Evolutionary conservation across 257 asterid genomes (phyloP), one percentile per base, ranked within the genome.

Genomic region (Handroanthus guayacan): DNA sequence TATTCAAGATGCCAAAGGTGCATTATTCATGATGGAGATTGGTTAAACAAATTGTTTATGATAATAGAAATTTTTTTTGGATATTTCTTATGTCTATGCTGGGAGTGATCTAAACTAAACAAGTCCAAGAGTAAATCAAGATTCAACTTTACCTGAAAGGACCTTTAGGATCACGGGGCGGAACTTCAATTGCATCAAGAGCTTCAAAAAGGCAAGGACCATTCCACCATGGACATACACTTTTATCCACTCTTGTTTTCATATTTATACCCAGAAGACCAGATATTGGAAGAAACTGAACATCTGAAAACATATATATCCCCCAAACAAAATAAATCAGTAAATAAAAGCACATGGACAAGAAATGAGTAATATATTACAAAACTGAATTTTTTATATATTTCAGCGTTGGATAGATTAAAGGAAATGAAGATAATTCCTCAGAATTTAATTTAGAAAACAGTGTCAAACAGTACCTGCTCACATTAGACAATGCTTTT

Each of bases 201-300:
- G 86, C 95, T 82, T 95, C 99, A 86, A 95, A 91, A 75, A 95
- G 94, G 84, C 97, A 93, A 10, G 91, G 86, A 60, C 99, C 99
- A 66, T 82, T 58, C 92, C 93, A 95, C 99, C 99, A 93, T 9
- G 96, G 78, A 73, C 99, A 95, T 16, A 81, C 5, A 62, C 83
- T 84, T 75, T 75, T 86, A 38, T 86, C 97, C 75, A 91, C 9
- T 80, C 92, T 78, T 62, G 84, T 83, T 79, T 93, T 82, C 96
- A 95, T 86, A 76, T 95, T 95, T 79, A 86, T 12, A 60, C 99
- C 98, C 71, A 84, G 11, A 66, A 95, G 97, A 55, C 93, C 98
- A 82, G 98, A 95, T 76, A 95, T 87, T 25, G 99, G 98, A 69
- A 95, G 96, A 84, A 95, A 95, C 78, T 81, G 89, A 66, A 95